A percentile compares a stretch with the other conserved stretches of the same genome.
These are phyloP conservation scores for Fusarium burgessii DNA, from an alignment of 2,329 filamentous ascomycete species.

Conservation along the genomic window DNA sequence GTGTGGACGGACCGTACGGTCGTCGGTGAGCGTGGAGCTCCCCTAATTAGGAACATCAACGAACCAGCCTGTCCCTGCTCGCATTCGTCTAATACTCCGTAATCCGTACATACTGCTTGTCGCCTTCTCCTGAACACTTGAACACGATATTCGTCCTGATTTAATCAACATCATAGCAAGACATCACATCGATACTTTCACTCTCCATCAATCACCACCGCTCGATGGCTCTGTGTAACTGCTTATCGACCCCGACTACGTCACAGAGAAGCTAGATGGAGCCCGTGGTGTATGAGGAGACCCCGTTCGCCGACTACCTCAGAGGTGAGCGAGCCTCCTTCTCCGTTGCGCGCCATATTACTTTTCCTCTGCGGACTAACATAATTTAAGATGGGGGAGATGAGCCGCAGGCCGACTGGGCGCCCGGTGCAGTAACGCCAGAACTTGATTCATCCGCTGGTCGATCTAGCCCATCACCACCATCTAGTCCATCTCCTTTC, in stretches of 20 bases:
- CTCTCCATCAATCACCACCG: constrained; percentile 25
- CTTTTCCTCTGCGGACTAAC: constrained; percentile 13
- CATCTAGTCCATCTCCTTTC: constrained; percentile 63
- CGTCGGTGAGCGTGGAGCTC: constrained; percentile 41
- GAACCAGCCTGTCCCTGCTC: constrained; percentile 42
- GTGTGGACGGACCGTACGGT: constrained; percentile 34
- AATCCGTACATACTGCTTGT: constrained; percentile 23
- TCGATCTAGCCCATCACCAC: constrained; percentile 58
- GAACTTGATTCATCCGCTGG: constrained; percentile 48
- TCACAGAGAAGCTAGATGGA: constrained; percentile 69
- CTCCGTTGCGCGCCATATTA: background rate
- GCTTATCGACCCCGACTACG: constrained; percentile 44
- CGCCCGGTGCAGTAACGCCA: constrained; percentile 54
- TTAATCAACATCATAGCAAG: constrained; percentile 25
- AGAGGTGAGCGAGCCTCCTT: constrained; percentile 70
- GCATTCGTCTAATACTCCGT: constrained; percentile 27
- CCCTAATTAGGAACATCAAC: constrained; percentile 44
- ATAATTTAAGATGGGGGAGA: constrained; percentile 59
- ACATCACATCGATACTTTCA: constrained; percentile 19
- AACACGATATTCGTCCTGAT: constrained; percentile 26
- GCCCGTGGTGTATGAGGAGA: constrained; percentile 86
- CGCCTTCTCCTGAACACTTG: constrained; percentile 43
- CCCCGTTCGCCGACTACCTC: constrained; percentile 89
- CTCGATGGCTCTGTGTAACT: constrained; percentile 50
- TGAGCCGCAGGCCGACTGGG: constrained; percentile 61